phyloP scores from a whole-genome alignment of 371 early-diverging fungal species.

The Massospora cicadina region DNA sequence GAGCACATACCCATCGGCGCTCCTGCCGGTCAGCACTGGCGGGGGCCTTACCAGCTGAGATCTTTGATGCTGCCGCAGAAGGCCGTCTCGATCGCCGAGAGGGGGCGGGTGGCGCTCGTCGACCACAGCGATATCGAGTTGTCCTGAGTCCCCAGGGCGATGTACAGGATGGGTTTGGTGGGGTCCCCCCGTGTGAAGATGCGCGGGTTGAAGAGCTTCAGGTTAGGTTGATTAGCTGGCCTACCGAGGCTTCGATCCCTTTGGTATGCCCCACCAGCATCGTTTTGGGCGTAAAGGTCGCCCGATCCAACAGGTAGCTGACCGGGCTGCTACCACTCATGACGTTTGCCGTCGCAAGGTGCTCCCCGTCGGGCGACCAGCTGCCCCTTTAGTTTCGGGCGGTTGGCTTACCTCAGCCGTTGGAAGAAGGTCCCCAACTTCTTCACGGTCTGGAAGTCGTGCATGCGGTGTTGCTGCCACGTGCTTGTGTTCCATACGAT shows the following conservation, averaged over 20 bases:
- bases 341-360: conserved; percentile 77
- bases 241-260: background rate
- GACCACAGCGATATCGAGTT: conserved; percentile 78
- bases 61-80: conserved; percentile 76
- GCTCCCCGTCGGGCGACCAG: conserved; percentile 91
- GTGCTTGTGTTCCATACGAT: conserved; percentile 74
- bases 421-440: conserved; percentile 69
- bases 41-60: conserved; percentile 50
- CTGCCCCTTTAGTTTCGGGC: conserved; percentile 18
- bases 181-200: background rate
- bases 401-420: conserved; percentile 42
- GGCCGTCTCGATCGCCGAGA: conserved; percentile 51
- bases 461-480: conserved; percentile 57
- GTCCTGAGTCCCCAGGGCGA: conserved; percentile 89
- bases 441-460: conserved; percentile 54
- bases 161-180: conserved; percentile 12
- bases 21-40: conserved; percentile 19
- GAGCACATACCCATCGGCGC: conserved; percentile 55
- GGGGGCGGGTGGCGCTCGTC: conserved; percentile 48
- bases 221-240: background rate
- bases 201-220: background rate
- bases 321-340: conserved; percentile 65
- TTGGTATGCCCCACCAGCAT: background rate
- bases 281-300: background rate
- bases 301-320: background rate